Conservation (phyloP, 225 moss, liverwort and hornwort species). For the Bryoerythrophyllum caledonicum region DNA sequence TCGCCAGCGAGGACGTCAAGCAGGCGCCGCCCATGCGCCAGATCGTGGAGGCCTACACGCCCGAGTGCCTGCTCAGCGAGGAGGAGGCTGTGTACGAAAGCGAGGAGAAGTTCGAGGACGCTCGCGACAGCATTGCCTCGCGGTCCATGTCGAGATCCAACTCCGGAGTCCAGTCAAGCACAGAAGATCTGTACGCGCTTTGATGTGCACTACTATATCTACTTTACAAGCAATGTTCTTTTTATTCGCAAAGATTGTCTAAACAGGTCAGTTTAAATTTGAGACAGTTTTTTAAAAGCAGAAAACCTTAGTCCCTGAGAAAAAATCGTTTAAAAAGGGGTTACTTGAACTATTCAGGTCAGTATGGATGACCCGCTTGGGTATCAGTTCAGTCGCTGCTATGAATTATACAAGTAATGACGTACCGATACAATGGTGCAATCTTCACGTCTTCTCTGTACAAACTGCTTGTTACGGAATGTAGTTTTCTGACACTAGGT, state of each 20-base stretch:
- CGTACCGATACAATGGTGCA: neutral
- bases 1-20: constrained; percentile 70
- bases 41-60: constrained; percentile 47
- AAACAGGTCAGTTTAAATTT: too few relatives aligned
- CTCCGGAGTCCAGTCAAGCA: neutral
- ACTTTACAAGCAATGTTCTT: too few relatives aligned
- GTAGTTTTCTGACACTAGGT: too few relatives aligned
- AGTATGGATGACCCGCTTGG: neutral
- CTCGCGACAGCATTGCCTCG: constrained; percentile 5
- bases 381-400: neutral
- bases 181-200: constrained; percentile 38
- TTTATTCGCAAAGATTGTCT: neutral
- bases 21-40: constrained; percentile 40
- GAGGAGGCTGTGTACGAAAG: constrained; percentile 1
- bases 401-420: neutral
- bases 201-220: constrained; percentile 3
- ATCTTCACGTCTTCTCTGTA: neutral
- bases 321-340: neutral
- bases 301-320: neutral
- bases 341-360: neutral
- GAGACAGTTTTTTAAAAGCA: too few relatives aligned
- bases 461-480: neutral
- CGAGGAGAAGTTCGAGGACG: constrained; percentile 42
- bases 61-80: constrained; percentile 42
- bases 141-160: constrained; percentile 14